phyloP scores from a whole-genome alignment of 768 basidiomycete species.

The Zangia roseola region DNA sequence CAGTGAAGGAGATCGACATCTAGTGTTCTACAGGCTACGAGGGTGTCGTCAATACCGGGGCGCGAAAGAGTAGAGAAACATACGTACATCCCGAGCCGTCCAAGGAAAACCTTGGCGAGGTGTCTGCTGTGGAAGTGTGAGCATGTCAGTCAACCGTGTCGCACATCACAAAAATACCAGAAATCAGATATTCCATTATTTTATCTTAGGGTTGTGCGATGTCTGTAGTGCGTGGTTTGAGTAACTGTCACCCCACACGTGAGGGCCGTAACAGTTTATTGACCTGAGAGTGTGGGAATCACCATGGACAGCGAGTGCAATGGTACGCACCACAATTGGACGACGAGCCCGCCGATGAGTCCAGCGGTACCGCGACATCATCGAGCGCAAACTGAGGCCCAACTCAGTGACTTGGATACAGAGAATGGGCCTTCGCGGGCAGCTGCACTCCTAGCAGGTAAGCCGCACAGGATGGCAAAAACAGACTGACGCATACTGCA shows the following conservation, averaged over 20 bases:
- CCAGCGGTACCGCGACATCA: neutral
- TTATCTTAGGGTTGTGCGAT: too few relatives aligned
- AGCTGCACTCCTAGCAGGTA: constrained; percentile 83
- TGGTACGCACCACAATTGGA: neutral
- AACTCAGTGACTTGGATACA: constrained; percentile 96
- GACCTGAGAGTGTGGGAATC: too few relatives aligned
- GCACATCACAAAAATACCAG: too few relatives aligned
- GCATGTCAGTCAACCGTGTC: neutral
- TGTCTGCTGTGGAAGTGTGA: neutral
- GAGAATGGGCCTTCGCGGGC: constrained; percentile 96
- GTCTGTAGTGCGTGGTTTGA: too few relatives aligned
- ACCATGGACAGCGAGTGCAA: neutral
- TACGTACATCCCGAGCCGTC: constrained; percentile 1
- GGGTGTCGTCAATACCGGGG: neutral
- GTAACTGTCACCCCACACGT: too few relatives aligned
- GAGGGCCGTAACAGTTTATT: too few relatives aligned
- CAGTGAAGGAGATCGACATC: neutral
- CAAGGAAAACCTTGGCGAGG: neutral
- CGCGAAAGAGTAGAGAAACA: neutral
- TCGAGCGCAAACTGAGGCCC: constrained; percentile 33
- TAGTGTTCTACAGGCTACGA: neutral
- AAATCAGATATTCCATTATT: too few relatives aligned
- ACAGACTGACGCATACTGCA: neutral
- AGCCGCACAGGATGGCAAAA: constrained; percentile 1
- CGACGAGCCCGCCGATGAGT: neutral